Evolutionary conservation across 2,329 filamentous ascomycete genomes (phyloP), one percentile per base, ranked within the genome.

Genomic region (Domatiomyces globalis): DNA sequence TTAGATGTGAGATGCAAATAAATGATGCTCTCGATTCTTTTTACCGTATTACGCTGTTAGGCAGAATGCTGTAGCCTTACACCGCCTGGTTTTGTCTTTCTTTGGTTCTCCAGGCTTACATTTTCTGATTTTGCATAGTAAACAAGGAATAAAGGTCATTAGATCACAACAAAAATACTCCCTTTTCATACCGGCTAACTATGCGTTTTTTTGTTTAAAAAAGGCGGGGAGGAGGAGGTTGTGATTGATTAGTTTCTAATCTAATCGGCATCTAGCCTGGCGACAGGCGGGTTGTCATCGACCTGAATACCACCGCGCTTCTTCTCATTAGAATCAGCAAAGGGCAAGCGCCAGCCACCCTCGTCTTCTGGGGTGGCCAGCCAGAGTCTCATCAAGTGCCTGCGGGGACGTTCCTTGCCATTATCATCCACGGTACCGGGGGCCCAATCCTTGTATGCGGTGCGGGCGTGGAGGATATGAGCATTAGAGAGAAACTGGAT

Each of bases 261-360:
- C 33, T 39, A 90, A 67, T 90, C 86, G 0, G 84, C 86, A 70
- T 90, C 85, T 47, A 88, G 70, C 8, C 83, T 82, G 43, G 83
- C 85, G 48, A 81, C 78, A 1, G 87, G 87, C 7, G 83, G 72
- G 22, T 76, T 85, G 65, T 94, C 79, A 66, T 94, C 79, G 2
- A 95, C 87, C 70, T 94, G 88, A 58, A 94, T 86, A 0, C 87
- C 88, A 6, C 87, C 87, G 17, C 88, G 76, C 78, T 94, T 94
- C 77, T 85, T 86, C 74, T 92, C 84, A 51, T 78, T 72, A 51
- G 78, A 84, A 67, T 94, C 88, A 60, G 80, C 81, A 69, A 89
- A 90, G 1, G 87, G 87, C 66, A 94, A 67, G 49, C 77, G 80
- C 87, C 87, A 94, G 0, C 88, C 88, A 2, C 87, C 88, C 67